Evolutionary conservation across 441 rosid genomes (phyloP).

Genomic region (Gossypium gossypioides): DNA sequence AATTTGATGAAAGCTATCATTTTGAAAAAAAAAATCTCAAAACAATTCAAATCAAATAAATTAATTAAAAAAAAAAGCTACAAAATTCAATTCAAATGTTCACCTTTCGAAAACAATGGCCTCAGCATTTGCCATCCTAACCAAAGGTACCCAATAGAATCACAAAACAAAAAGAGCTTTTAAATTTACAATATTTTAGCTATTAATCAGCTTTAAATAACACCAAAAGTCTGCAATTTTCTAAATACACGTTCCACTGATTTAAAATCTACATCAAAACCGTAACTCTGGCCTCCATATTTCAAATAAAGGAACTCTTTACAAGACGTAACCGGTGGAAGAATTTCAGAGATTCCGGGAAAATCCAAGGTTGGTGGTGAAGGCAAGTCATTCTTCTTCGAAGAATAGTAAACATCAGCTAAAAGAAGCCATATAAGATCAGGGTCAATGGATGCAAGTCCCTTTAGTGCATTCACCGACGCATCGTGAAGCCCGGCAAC

Average conservation of each 20-base stretch:
- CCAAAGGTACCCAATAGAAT: too few species aligned
- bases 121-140: too few species aligned
- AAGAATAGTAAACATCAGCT: conserved; percentile 68
- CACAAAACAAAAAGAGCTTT: too few species aligned
- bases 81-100: too few species aligned
- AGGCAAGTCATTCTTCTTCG: conserved; percentile 43
- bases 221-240: conserved; percentile 37
- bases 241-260: conserved; percentile 53
- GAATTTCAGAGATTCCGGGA: conserved; percentile 31
- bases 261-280: conserved; percentile 54
- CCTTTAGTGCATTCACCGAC: conserved; percentile 54
- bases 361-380: conserved; percentile 45
- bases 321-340: conserved; percentile 42
- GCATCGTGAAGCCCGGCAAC: conserved; percentile 58
- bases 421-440: conserved; percentile 88
- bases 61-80: too few species aligned
- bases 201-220: conserved; percentile 25
- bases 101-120: too few species aligned
- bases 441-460: conserved; percentile 68
- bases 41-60: too few species aligned
- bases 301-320: conserved; percentile 53
- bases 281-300: conserved; percentile 70
- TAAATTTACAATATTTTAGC: background rate
- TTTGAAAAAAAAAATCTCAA: too few species aligned
- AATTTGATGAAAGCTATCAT: too few species aligned